Evolutionary conservation across 2,329 filamentous ascomycete species (phyloP).

Genomic region (Blastomyces percursus): DNA sequence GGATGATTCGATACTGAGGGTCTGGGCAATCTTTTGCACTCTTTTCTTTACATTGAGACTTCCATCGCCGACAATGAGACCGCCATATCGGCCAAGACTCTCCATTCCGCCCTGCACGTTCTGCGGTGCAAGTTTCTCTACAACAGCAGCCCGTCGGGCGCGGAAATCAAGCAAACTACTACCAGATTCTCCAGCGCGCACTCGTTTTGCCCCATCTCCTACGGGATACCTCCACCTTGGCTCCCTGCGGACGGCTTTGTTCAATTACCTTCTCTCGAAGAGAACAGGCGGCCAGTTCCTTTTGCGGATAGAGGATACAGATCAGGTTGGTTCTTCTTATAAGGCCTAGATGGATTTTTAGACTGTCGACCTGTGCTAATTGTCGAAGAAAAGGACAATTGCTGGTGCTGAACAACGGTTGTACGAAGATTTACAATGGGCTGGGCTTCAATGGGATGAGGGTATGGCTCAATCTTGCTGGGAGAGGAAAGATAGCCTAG

Average conservation of each 20-base stretch:
- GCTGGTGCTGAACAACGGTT: conserved; percentile 66
- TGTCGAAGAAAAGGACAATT: conserved; percentile 63
- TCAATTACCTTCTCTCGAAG: conserved; percentile 84
- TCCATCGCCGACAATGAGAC: conserved; percentile 20
- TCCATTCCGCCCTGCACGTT: conserved; percentile 25
- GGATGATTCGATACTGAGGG: background rate
- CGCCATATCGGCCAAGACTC: conserved; percentile 17
- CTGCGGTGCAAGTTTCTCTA: conserved; percentile 27
- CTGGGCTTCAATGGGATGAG: conserved; percentile 87
- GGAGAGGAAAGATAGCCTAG: background rate
- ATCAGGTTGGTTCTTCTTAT: conserved; percentile 51
- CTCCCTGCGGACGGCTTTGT: conserved; percentile 84
- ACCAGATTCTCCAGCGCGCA: conserved; percentile 52
- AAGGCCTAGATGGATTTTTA: background rate
- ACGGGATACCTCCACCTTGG: conserved; percentile 90
- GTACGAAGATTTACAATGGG: conserved; percentile 74
- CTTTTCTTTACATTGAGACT: background rate
- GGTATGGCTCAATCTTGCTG: conserved; percentile 37
- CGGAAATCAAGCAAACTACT: conserved; percentile 28
- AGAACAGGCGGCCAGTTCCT: conserved; percentile 83
- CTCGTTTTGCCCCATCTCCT: conserved; percentile 89
- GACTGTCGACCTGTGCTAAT: conserved; percentile 21
- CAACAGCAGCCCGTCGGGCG: conserved; percentile 16
- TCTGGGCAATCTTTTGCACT: background rate
- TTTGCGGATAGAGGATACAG: conserved; percentile 87